These are phyloP conservation scores for Beauveria scarabaeidicola DNA, from an alignment of 2,329 filamentous ascomycete genomes.

Conservation along the genomic window DNA sequence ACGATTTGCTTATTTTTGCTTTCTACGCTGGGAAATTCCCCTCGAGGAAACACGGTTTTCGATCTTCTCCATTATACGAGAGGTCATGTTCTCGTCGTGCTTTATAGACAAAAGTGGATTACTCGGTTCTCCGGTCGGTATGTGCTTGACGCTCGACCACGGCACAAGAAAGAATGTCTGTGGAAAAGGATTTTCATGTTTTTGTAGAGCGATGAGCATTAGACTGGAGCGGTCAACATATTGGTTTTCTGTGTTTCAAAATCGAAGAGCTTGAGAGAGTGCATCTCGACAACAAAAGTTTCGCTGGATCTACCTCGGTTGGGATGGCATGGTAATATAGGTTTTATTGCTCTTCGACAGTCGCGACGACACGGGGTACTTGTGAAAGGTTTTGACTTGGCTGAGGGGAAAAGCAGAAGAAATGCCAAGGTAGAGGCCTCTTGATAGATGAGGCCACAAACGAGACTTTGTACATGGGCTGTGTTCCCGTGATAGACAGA, in stretches of 20 bases:
- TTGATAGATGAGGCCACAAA: conserved; percentile 20
- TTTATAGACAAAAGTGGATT: conserved; percentile 60
- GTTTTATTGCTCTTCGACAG: conserved; percentile 20
- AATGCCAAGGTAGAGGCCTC: conserved; percentile 18
- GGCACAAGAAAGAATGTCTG: conserved; percentile 16
- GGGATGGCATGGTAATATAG: conserved; percentile 23
- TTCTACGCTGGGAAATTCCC: conserved; percentile 27
- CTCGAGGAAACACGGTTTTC: conserved; percentile 25
- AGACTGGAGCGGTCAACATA: conserved; percentile 25
- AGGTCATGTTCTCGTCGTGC: conserved; percentile 38
- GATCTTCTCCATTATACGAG: conserved; percentile 31
- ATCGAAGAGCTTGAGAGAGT: conserved; percentile 28
- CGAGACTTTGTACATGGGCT: conserved; percentile 17
- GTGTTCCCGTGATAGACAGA: conserved; percentile 25
- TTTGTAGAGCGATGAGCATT: conserved; percentile 24
- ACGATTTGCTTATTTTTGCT: conserved; percentile 24
- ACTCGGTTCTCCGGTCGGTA: conserved; percentile 48
- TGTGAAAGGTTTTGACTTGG: conserved; percentile 22
- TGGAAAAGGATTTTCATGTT: conserved; percentile 16
- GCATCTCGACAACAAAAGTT: conserved; percentile 29
- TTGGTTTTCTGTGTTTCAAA: conserved; percentile 26
- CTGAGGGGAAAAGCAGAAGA: conserved; percentile 19
- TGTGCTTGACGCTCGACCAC: conserved; percentile 26
- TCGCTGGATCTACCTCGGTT: conserved; percentile 26
- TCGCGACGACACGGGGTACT: conserved; percentile 18